phyloP scores from a whole-genome alignment of 2,329 filamentous ascomycete genomes.

The Seiridium cupressi region DNA sequence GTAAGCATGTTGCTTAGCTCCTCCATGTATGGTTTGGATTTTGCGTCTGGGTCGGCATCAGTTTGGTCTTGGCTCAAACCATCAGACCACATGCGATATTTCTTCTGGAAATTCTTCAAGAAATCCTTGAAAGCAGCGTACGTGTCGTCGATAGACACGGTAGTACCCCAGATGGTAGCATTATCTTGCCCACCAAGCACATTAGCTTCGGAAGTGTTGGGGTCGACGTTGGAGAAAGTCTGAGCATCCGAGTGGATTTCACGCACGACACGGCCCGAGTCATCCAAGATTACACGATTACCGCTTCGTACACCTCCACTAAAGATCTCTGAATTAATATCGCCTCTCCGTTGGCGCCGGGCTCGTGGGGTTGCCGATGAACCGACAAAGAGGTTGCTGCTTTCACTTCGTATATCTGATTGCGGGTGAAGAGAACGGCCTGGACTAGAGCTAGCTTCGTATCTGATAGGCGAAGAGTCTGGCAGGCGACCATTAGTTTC shows the following conservation, averaged over 20 bases:
- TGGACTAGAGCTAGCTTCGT: conserved; percentile 86
- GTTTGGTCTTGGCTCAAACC: conserved; percentile 78
- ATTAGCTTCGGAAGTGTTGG: conserved; percentile 89
- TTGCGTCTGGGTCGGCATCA: conserved; percentile 65
- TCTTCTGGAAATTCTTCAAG: conserved; percentile 83
- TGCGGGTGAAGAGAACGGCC: conserved; percentile 61
- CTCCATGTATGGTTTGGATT: conserved; percentile 79
- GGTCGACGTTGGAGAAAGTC: conserved; percentile 64
- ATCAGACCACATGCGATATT: conserved; percentile 90
- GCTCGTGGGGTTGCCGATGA: conserved; percentile 52
- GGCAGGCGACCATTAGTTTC: background rate
- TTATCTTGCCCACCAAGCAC: conserved; percentile 77
- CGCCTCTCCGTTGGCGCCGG: conserved; percentile 67
- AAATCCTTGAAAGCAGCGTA: conserved; percentile 90
- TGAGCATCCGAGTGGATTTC: conserved; percentile 59
- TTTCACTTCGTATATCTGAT: conserved; percentile 76
- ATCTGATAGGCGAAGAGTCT: conserved; percentile 93
- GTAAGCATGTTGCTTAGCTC: conserved; percentile 89
- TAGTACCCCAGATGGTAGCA: conserved; percentile 94
- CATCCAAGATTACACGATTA: conserved; percentile 59
- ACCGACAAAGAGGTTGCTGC: conserved; percentile 82
- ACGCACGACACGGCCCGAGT: conserved; percentile 55
- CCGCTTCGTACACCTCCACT: conserved; percentile 50
- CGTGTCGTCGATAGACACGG: conserved; percentile 88
- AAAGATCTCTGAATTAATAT: conserved; percentile 80